Evolutionary conservation across 345 rosid species (phyloP).

Genomic region (Eutrema heterophyllum): DNA sequence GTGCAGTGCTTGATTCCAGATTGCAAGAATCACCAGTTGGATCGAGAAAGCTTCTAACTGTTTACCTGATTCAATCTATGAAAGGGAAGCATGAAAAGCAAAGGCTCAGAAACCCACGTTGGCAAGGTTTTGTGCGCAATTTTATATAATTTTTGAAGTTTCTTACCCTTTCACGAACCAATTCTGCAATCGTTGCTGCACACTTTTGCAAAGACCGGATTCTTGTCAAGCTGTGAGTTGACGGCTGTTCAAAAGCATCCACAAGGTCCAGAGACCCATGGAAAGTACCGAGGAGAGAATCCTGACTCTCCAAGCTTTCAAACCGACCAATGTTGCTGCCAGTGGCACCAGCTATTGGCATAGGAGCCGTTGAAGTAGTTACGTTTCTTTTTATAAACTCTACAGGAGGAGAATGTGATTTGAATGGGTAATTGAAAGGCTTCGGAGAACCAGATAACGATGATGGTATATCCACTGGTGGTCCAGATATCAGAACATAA

Average conservation of each 20-base stretch:
- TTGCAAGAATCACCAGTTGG: conserved; percentile 95
- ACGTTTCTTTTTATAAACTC: conserved; percentile 33
- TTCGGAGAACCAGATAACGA: conserved; percentile 51
- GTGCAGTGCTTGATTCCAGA: conserved; percentile 93
- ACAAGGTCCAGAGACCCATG: conserved; percentile 67
- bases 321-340: conserved; percentile 32
- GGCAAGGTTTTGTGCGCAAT: background rate
- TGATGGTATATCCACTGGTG: conserved; percentile 67
- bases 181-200: conserved; percentile 62
- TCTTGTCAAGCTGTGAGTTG: conserved; percentile 59
- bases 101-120: background rate
- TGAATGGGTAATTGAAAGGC: conserved; percentile 45
- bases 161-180: conserved; percentile 60
- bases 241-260: conserved; percentile 70
- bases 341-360: conserved; percentile 54
- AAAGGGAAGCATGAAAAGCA: conserved; percentile 10
- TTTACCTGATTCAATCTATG: conserved; percentile 47
- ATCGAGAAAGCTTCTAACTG: conserved; percentile 88
- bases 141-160: background rate
- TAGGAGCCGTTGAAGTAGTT: conserved; percentile 49
- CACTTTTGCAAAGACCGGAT: conserved; percentile 73
- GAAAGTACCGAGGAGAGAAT: conserved; percentile 68
- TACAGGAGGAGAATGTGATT: conserved; percentile 45
- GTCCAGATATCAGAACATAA: conserved; percentile 86
- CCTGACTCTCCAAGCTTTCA: conserved; percentile 65